Percentiles rank a stretch among this genome's conserved stretches.
Evolutionary conservation across 305 asterid species (phyloP).

Genomic region (Nicotiana rustica): DNA sequence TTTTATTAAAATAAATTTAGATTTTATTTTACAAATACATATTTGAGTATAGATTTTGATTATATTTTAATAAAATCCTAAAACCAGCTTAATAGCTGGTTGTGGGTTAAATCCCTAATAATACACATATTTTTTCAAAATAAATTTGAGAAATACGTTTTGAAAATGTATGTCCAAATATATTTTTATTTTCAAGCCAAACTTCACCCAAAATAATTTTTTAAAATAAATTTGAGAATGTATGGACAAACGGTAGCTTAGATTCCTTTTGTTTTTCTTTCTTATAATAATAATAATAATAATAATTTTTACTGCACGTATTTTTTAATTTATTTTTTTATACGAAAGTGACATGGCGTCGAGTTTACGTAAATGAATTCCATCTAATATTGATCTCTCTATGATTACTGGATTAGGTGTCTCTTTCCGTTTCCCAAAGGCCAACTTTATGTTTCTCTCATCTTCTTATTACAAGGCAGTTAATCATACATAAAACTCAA

Average conservation of each 20-base stretch:
- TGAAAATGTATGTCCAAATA: too few relatives aligned
- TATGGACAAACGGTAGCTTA: not conserved
- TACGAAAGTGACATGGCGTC: constrained; percentile 30
- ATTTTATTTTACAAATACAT: too few relatives aligned
- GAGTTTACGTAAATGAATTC: constrained; percentile 32
- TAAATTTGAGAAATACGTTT: too few relatives aligned
- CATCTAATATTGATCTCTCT: not conserved
- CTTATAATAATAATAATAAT: not conserved
- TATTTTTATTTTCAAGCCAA: too few relatives aligned
- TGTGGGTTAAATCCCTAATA: too few relatives aligned
- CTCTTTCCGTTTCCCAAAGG: constrained; percentile 33
- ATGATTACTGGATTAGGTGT: constrained; percentile 9
- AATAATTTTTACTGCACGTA: not conserved
- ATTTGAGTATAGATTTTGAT: too few relatives aligned
- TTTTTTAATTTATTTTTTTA: not conserved
- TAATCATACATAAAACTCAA: constrained; percentile 18
- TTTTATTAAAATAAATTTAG: too few relatives aligned
- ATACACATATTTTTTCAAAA: too few relatives aligned
- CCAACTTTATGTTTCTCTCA: constrained; percentile 18
- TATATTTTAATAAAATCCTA: too few relatives aligned
- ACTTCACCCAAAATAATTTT: too few relatives aligned
- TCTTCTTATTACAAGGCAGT: not conserved
- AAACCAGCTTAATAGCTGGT: too few relatives aligned
- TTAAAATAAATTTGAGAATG: too few relatives aligned
- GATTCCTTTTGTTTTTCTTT: constrained; percentile 3